Evolutionary conservation across 2,329 filamentous ascomycete species (phyloP), one percentile per base, ranked within the genome.

Genomic region (Exutisphaerella laricina): DNA sequence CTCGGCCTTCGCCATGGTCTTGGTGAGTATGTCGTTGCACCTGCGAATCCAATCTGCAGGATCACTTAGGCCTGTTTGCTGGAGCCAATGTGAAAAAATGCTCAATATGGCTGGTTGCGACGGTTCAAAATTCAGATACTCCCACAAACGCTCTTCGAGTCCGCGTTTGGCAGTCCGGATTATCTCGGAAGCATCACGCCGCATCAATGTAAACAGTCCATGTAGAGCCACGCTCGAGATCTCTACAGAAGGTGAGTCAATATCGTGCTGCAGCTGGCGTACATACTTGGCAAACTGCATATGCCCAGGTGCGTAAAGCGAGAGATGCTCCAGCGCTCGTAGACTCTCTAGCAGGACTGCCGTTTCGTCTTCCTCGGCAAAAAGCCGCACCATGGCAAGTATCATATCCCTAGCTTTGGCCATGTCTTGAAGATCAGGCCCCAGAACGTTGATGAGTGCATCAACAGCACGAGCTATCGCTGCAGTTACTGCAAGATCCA

Each of bases 371-470:
- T 83, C 73, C 9, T 52, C 40, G 49, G 86, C 81, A 57, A 97
- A 92, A 52, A 94, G 84, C 3, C 79, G 76, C 3, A 97, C 82
- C 6, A 98, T 74, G 0, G 83, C 92, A 48, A 97, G 75, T 38
- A 97, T 92, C 41, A 98, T 75, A 60, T 96, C 89, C 53, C 92
- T 75, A n/a, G 88, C 86, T 66, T 94, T 96, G 3, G 80, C 80
- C 51, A 92, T 80, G 58, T 97, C 92, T 64, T 97, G 92, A 16
- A 98, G 70, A 66, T 98, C 94, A 0, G 92, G 92, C 0, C 92
- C 92, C 8, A 98, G 75, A 7, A 98, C 92, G 55, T 97, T 97
- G 68, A 98, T 88, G 17, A 95, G 74, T n/a, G 89, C 92, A 65
- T 97, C 89, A 21, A 96, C 82, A 55, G 88, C 94, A 55, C 88